Evolutionary conservation across 2,329 filamentous ascomycete species (phyloP), one percentile per base, ranked within the genome.

Genomic region (Xylaria sp.): DNA sequence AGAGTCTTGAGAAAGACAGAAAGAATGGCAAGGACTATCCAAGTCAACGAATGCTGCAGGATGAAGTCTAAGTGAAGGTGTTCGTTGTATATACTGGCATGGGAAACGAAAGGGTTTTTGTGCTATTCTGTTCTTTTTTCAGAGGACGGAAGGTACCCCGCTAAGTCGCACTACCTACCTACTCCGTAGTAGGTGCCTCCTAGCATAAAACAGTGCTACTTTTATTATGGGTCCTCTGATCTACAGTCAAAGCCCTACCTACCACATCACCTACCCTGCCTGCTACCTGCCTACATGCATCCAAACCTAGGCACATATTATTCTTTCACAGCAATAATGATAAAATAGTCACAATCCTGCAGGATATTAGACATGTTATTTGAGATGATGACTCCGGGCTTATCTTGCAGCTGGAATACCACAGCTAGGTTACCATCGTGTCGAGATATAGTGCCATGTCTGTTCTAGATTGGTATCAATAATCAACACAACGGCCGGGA

Each of bases 1-100:
- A 2, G 40, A 24, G 46, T 41, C 57, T 42, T 34, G 29, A 19
- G 40, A 44, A 58, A 40, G 54, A 52, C 50, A 48, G 48, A 59
- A 61, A 48, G 58, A 61, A 59, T 26, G 58, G 58, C 56, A 58
- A 21, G 56, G 58, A 61, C 58, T 61, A 59, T 61, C 58, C 58
- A 60, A 60, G 52, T 54, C 57, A 61, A 61, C 56, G 52, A 56
- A 52, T 39, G 58, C 39, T 52, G 50, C 34, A 53, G 58, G 58
- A 60, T 54, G 53, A 54, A 60, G 57, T 54, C 58, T 51, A 34
- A 34, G 50, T 58, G 55, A 58, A 55, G 48, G 22, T 59, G 52
- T 56, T 59, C 48, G 37, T 29, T 50, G 41, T 58, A 56, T 46
- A 47, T 39, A 52, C 55, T 34, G 29, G 24, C 34, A 47, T 59